Evolutionary conservation across 1,284 basidiomycete genomes (phyloP).

Genomic region (Psilocybe mexicana): DNA sequence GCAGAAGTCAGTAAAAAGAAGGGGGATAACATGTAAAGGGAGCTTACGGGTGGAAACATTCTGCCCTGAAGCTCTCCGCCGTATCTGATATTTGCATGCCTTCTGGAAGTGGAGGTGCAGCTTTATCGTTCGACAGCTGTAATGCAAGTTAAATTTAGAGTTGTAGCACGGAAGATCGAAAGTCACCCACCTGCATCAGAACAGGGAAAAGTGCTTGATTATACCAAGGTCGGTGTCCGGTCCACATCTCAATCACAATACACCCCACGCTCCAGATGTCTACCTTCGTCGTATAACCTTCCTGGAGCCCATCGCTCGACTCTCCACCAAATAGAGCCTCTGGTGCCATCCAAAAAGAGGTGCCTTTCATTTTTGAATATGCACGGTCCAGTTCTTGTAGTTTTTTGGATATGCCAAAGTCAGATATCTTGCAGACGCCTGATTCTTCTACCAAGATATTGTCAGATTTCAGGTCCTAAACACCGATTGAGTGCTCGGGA

Average conservation of each 20-base stretch:
- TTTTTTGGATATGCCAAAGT: conserved; percentile 75
- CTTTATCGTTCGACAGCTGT: conserved; percentile 66
- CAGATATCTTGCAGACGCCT: conserved; percentile 79
- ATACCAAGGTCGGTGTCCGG: conserved; percentile 69
- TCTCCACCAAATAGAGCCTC: conserved; percentile 47
- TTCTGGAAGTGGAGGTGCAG: conserved; percentile 80
- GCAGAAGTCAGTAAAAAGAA: background rate
- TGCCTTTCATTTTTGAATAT: conserved; percentile 63
- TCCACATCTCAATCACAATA: conserved; percentile 81
- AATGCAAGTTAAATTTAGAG: background rate
- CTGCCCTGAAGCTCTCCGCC: conserved; percentile 78
- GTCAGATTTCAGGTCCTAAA: conserved; percentile 74
- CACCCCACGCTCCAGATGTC: conserved; percentile 85
- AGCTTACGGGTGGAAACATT: conserved; percentile 80
- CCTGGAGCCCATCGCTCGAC: conserved; percentile 24
- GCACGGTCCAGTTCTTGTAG: conserved; percentile 56
- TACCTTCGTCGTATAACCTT: conserved; percentile 65
- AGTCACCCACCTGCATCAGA: conserved; percentile 37
- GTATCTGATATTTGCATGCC: conserved; percentile 67
- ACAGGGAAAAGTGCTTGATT: conserved; percentile 34
- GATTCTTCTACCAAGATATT: conserved; percentile 76
- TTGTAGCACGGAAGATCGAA: background rate
- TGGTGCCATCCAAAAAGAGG: conserved; percentile 83
- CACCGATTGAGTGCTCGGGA: background rate
- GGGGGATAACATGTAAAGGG: background rate